phyloP scores from a whole-genome alignment of 306 rosid species.

The Inga oerstediana region DNA sequence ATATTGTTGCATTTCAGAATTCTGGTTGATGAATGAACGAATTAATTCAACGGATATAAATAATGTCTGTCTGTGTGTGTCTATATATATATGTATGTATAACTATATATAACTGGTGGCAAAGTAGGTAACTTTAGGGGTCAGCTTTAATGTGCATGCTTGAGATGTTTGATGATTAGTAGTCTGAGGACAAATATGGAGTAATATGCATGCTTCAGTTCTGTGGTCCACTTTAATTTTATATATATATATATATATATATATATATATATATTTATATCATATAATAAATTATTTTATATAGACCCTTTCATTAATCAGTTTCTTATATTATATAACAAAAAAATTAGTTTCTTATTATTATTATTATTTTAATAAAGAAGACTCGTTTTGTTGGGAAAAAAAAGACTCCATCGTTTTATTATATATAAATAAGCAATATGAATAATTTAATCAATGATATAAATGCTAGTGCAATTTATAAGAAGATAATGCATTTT shows the following conservation, averaged over 20 bases:
- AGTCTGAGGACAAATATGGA: constrained; percentile 34
- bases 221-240: constrained; percentile 47
- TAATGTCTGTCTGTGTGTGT: neutral
- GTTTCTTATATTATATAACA: too few relatives aligned
- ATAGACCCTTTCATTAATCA: neutral
- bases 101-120: neutral
- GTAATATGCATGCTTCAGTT: neutral
- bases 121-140: constrained; percentile 11
- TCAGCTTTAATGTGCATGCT: constrained; percentile 47
- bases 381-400: too few relatives aligned
- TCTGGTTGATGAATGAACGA: neutral
- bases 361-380: neutral
- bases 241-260: too few relatives aligned
- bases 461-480: neutral
- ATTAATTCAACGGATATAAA: constrained; percentile 5
- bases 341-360: too few relatives aligned
- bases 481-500: neutral
- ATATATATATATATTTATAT: neutral
- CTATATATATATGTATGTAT: neutral
- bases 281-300: neutral
- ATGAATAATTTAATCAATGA: neutral
- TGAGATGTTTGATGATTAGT: constrained; percentile 47
- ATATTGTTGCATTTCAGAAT: neutral
- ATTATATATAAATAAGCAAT: neutral
- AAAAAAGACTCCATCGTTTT: neutral